phyloP scores from a whole-genome alignment of 2,329 filamentous ascomycete genomes.

The Aspergillus unguis region DNA sequence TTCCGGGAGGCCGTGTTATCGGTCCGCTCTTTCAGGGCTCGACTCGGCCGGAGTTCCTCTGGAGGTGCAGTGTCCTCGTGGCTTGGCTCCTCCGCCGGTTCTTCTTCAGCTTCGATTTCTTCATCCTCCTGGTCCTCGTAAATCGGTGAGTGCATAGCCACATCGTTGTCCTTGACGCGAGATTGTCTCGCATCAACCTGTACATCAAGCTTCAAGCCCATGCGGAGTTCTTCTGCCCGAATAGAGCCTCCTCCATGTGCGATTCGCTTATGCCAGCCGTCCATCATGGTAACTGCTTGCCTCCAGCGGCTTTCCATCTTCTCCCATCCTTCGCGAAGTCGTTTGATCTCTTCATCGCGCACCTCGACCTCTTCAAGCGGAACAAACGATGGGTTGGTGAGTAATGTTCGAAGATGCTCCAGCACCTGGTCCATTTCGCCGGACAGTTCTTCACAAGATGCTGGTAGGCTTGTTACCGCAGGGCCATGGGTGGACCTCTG shows the following conservation, averaged over 20 bases:
- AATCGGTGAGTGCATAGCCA: conserved; percentile 29
- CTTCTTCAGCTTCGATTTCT: conserved; percentile 27
- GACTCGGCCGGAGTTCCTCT: conserved; percentile 13
- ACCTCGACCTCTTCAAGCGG: conserved; percentile 89
- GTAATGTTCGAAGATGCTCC: conserved; percentile 73
- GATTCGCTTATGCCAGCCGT: conserved; percentile 85
- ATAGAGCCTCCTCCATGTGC: conserved; percentile 41
- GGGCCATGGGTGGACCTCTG: conserved; percentile 25
- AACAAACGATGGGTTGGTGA: conserved; percentile 95
- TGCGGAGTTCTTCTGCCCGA: conserved; percentile 42
- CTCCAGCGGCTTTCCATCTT: conserved; percentile 90
- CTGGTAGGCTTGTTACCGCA: conserved; percentile 47
- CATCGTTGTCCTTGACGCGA: conserved; percentile 19
- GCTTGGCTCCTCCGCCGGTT: conserved; percentile 28
- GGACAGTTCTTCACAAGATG: conserved; percentile 66
- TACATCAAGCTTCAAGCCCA: conserved; percentile 42
- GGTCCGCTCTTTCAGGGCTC: conserved; percentile 36
- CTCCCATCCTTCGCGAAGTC: conserved; percentile 81
- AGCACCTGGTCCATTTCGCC: conserved; percentile 72
- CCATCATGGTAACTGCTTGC: conserved; percentile 85
- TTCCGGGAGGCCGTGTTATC: conserved; percentile 37
- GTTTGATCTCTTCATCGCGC: conserved; percentile 85
- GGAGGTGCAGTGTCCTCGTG: conserved; percentile 17
- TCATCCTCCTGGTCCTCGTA: conserved; percentile 31
- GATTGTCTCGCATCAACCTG: conserved; percentile 27